phyloP scores from a whole-genome alignment of 345 rosid genomes.

The Combretum micranthum region DNA sequence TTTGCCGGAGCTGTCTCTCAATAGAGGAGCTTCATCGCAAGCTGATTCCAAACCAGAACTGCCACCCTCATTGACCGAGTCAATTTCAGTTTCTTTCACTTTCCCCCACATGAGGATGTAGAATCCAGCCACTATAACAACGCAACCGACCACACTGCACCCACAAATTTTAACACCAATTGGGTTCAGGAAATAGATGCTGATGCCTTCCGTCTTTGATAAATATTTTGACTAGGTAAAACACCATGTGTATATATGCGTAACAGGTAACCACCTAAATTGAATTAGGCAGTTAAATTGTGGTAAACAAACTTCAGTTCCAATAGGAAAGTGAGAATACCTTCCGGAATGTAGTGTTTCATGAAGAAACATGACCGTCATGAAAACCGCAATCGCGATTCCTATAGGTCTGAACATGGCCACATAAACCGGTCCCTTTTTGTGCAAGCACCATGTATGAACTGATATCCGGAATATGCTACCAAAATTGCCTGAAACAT shows the following conservation, averaged over 20 bases:
- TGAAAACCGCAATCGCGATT: constrained; percentile 5
- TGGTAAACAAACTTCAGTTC: too few species aligned
- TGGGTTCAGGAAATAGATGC: too few species aligned
- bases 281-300: too few species aligned
- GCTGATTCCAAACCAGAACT: too few species aligned
- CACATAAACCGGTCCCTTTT: constrained; percentile 10
- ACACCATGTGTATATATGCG: too few species aligned
- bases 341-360: constrained; percentile 11
- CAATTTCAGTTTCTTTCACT: constrained; percentile 12
- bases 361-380: constrained; percentile 11
- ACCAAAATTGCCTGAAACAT: constrained; percentile 6
- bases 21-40: too few species aligned
- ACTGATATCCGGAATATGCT: background rate
- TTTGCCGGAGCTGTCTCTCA: too few species aligned
- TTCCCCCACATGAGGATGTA: constrained; percentile 34
- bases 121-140: constrained; percentile 24
- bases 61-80: too few species aligned
- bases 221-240: background rate
- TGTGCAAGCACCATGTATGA: constrained; percentile 4
- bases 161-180: background rate
- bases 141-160: constrained; percentile 22
- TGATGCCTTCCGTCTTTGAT: too few species aligned
- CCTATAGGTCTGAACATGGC: constrained; percentile 8
- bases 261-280: too few species aligned
- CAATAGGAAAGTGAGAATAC: background rate